Evolutionary conservation across 495 filamentous ascomycete genomes (phyloP), one percentile per base, ranked within the genome.

Genomic region (Penicillium daleae): DNA sequence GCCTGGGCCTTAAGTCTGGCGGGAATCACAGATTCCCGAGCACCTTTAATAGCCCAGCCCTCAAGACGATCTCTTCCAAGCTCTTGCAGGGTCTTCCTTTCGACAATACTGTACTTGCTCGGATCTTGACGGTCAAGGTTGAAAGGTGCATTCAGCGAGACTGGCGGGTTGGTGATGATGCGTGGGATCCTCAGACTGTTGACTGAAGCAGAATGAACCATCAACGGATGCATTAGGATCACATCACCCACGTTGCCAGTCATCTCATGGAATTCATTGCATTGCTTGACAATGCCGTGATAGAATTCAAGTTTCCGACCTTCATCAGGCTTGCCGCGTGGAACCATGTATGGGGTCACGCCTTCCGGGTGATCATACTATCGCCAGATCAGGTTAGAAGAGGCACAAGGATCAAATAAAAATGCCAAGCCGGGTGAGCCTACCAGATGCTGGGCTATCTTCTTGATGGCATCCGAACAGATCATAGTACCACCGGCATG

Each of bases 111-210:
- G 64, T 88, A 91, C 1, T 86, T 62, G 24, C 55, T 65, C 0
- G 69, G 74, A 60, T 89, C 83, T 19, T 82, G 71, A n/a, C 87
- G 78, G 58, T 89, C 81, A 58, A 90, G 89, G 52, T 78, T 70
- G 70, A 91, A 90, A 13, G 88, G 87, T 70, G 85, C 74, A 29
- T 79, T 87, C 42, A 91, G 68, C 27, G 79, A 79, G 1, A 90
- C 86, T 0, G 87, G 85, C 19, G 89, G 88, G 68, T 92, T 93
- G 46, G 88, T 92, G 71, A 91, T 91, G 64, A 91, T 85, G 17
- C 89, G 79, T 7, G 85, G 78, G 29, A 75, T 76, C 35, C 89
- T 78, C 59, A 85, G 64, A 57, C 82, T 76, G 65, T 91, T 91
- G 59, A 79, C 79, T 9, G 84, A 86, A 22, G 85, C 83, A 6